Conservation (phyloP, 169 alveolate genomes). For the Plasmodium relictum region DNA sequence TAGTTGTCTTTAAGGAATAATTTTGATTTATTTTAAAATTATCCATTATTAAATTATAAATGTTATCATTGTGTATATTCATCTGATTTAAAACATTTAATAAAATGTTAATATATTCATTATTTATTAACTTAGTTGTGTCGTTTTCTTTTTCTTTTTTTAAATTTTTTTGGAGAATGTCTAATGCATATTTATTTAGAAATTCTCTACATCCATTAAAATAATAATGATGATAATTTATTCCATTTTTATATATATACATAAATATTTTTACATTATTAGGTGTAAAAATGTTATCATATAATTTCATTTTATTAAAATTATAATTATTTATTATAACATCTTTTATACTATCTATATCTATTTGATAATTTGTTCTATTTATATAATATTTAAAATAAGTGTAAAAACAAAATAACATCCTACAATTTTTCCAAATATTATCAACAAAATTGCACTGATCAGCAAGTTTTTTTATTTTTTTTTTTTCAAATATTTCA, state of each 20-base stretch:
- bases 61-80: slow-evolving; percentile 28
- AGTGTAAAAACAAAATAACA: slow-evolving; percentile 22
- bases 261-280: slow-evolving; percentile 29
- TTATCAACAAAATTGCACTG: slow-evolving; percentile 63
- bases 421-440: slow-evolving; percentile 64
- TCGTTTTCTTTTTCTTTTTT: slow-evolving; percentile 6
- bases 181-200: slow-evolving; percentile 9
- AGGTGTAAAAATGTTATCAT: slow-evolving; percentile 13
- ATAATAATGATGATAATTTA: slow-evolving; percentile 17
- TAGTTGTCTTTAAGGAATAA: slow-evolving; percentile 25
- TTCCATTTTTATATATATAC: slow-evolving; percentile 32
- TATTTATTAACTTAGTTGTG: neutral
- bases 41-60: slow-evolving; percentile 10
- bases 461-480: slow-evolving; percentile 19
- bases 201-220: slow-evolving; percentile 28
- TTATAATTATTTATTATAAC: neutral
- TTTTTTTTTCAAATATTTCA: slow-evolving; percentile 12
- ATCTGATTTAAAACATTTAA: slow-evolving; percentile 41
- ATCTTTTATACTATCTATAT: neutral
- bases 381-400: slow-evolving; percentile 20
- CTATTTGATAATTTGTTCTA: neutral
- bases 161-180: neutral
- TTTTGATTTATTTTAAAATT: slow-evolving; percentile 27
- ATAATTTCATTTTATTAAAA: slow-evolving; percentile 2
- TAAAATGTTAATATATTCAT: slow-evolving; percentile 34